Evolutionary conservation across 192 early-diverging fungal species (phyloP).

Genomic region (Coemansia sp.): DNA sequence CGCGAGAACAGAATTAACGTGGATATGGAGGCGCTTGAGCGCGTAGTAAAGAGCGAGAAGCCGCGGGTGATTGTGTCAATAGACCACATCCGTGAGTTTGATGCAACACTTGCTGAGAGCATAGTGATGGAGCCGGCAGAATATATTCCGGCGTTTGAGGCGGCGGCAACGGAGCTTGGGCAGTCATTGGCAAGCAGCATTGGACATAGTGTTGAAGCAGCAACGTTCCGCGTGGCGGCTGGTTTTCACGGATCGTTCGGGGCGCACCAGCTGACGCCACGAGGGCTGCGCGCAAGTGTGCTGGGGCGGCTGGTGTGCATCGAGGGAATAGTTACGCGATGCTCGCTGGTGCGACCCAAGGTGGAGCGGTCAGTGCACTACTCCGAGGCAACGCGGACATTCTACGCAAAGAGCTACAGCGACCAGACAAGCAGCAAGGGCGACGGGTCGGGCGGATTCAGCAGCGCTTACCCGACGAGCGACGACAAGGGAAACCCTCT

Average conservation of each 20-base stretch:
- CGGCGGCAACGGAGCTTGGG: constrained; percentile 36
- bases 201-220: constrained; percentile 17
- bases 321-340: constrained; percentile 97
- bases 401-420: constrained; percentile 80
- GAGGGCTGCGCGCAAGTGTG: constrained; percentile 75
- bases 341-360: constrained; percentile 95
- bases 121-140: constrained; percentile 75
- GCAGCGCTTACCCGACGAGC: constrained; percentile 86
- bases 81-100: constrained; percentile 82
- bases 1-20: constrained; percentile 54
- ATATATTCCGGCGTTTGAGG: constrained; percentile 81
- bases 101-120: constrained; percentile 69
- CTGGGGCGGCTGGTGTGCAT: constrained; percentile 88
- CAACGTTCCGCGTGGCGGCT: constrained; percentile 57
- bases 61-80: constrained; percentile 82
- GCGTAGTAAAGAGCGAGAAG: constrained; percentile 15
- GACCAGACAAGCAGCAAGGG: constrained; percentile 71
- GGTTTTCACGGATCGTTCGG: constrained; percentile 94
- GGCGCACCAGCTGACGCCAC: constrained; percentile 80
- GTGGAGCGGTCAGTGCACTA: constrained; percentile 91
- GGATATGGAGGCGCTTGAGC: constrained; percentile 38
- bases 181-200: constrained; percentile 4
- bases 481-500: constrained; percentile 92
- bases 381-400: constrained; percentile 77
- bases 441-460: constrained; percentile 47